Evolutionary conservation across 2,329 filamentous ascomycete species (phyloP), one percentile per base, ranked within the genome.

Genomic region (Lachnellula occidentalis): DNA sequence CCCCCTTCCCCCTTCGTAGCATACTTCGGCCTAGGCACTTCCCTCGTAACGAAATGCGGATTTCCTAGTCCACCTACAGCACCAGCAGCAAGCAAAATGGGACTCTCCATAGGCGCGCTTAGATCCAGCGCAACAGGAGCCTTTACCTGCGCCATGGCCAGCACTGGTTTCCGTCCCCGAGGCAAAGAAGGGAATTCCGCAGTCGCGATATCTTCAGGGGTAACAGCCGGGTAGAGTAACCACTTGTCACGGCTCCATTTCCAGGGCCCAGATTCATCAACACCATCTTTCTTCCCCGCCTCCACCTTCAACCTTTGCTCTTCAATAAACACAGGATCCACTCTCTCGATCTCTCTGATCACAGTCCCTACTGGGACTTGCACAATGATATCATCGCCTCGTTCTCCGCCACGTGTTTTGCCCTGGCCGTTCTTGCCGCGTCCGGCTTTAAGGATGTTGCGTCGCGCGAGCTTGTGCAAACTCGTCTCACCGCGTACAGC

Each of bases 341-440:
- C 74, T 37, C 94, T 79, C 61, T 83, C 82, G 3, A 96, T 73
- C 72, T 99, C 94, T 34, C 89, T 80, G 3, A 99, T 80, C 2
- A 99, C 85, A 0, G 94, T 99, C 4, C 94, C 94, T 5, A 97
- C 88, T 0, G 94, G 94, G 0, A 99, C 94, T 34, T 88, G 87
- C 58, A 99, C 83, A 64, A 97, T 76, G 5, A 96, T 72, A 70
- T 99, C 94, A 14, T 92, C 86, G 48, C 94, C 94, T 60, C 90
- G 80, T 64, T 86, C 84, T 4, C 94, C 94, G 51, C 86, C 82
- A 62, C 80, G 80, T 51, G 80, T 79, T 61, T 85, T 88, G 36
- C 90, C 90, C 67, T 89, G 85, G 0, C 90, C 90, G 65, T 89
- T 86, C 69, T 80, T 87, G n/a, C 90, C 90, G 61, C 84, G 77